These are phyloP conservation scores for Cubamyces sp. DNA, from an alignment of 768 basidiomycete species.

Conservation along the genomic window DNA sequence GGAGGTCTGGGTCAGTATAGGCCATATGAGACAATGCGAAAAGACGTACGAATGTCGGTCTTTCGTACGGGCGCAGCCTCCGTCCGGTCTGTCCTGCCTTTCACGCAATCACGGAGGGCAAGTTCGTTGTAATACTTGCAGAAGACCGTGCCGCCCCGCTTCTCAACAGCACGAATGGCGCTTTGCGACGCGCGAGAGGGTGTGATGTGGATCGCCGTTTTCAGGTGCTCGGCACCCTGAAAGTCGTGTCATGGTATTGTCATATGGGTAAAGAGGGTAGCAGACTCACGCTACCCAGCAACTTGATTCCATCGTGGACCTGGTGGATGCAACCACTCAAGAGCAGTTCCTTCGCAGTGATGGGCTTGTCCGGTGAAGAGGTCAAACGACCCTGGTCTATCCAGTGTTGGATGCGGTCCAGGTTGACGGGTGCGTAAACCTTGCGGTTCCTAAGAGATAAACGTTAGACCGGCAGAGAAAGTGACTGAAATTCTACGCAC, in stretches of 20 bases:
- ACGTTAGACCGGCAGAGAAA: not conserved
- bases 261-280: not conserved
- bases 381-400: slow-evolving; percentile 82
- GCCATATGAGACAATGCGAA: slow-evolving; percentile 7
- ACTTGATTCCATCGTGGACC: slow-evolving; percentile 88
- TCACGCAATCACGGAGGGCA: slow-evolving; percentile 77
- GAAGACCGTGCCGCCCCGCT: slow-evolving; percentile 77
- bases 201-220: slow-evolving; percentile 73
- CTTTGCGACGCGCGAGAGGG: slow-evolving; percentile 85
- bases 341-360: slow-evolving; percentile 86
- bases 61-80: slow-evolving; percentile 85
- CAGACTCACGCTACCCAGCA: slow-evolving; percentile 75
- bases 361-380: slow-evolving; percentile 78
- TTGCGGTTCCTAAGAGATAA: slow-evolving; percentile 60
- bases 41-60: slow-evolving; percentile 32
- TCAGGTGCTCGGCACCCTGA: slow-evolving; percentile 70
- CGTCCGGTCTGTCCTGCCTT: slow-evolving; percentile 69
- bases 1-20: slow-evolving; percentile 2
- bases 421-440: slow-evolving; percentile 80
- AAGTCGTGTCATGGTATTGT: not conserved
- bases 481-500: slow-evolving; percentile 50
- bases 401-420: slow-evolving; percentile 90
- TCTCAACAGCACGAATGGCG: slow-evolving; percentile 85
- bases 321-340: slow-evolving; percentile 87
- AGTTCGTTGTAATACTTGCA: slow-evolving; percentile 93